Evolutionary conservation across 306 rosid species (phyloP).

Genomic region (Sindora glabra): DNA sequence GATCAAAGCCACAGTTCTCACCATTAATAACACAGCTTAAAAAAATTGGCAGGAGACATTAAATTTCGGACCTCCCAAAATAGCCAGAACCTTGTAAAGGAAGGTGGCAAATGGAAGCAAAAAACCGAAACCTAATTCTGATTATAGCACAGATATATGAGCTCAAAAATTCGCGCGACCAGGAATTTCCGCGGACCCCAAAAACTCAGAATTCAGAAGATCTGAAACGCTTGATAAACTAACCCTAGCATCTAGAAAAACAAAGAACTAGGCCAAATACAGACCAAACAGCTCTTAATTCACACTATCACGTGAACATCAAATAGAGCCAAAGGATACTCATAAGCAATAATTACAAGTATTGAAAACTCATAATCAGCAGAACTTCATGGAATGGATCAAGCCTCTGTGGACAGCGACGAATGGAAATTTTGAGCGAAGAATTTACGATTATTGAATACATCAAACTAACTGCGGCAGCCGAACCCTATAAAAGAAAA

Average conservation of each 20-base stretch:
- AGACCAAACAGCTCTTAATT: background rate
- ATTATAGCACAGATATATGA: background rate
- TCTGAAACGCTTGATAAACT: background rate
- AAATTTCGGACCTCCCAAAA: background rate
- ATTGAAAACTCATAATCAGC: background rate
- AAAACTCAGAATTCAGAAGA: background rate
- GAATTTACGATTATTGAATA: no score
- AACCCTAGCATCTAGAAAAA: background rate
- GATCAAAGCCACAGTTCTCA: background rate
- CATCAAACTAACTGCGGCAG: no score
- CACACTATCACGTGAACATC: background rate
- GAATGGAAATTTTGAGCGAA: no score
- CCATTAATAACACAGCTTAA: background rate
- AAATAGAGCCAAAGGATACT: background rate
- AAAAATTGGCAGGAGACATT: background rate
- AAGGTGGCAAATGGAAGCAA: background rate
- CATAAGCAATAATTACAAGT: background rate
- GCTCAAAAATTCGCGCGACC: background rate
- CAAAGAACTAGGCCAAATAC: background rate
- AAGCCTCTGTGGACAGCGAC: no score
- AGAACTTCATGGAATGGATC: no score
- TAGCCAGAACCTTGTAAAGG: background rate
- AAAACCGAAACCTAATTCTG: background rate
- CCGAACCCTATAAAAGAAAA: no score
- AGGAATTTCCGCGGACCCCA: background rate